Percentiles rank a stretch among this genome's conserved stretches.
These are phyloP conservation scores for Panicum virgatum DNA, from an alignment of 202 grass and related monocot genomes.

Conservation along the genomic window DNA sequence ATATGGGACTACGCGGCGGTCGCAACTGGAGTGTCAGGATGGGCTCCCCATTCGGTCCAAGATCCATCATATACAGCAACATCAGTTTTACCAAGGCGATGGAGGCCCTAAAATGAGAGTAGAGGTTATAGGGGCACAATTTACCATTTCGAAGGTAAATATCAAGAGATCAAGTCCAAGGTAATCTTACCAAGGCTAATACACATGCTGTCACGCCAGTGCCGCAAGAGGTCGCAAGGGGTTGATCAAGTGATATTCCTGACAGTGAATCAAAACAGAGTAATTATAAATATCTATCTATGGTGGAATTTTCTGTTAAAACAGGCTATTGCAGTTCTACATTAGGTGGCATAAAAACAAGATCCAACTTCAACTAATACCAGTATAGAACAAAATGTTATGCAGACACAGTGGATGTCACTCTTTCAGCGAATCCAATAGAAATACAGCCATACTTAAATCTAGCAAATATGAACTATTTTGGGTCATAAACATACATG, in stretches of 20 bases:
- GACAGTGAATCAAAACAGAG: neutral
- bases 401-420: neutral
- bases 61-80: constrained; percentile 86
- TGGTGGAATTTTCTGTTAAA: neutral
- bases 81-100: constrained; percentile 71
- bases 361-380: neutral
- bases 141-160: neutral
- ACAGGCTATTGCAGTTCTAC: neutral
- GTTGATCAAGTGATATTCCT: constrained; percentile 83
- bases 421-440: neutral
- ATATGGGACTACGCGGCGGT: constrained; percentile 35
- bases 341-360: constrained; percentile 2
- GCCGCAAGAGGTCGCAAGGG: constrained; percentile 72
- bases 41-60: constrained; percentile 87
- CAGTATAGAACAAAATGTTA: neutral
- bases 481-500: neutral
- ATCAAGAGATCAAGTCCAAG: neutral
- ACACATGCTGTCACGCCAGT: constrained; percentile 94
- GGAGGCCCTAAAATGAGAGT: constrained; percentile 58
- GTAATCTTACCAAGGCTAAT: constrained; percentile 70
- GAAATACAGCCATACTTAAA: neutral
- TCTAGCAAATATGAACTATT: neutral
- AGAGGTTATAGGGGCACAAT: constrained; percentile 13
- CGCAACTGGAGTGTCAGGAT: constrained; percentile 67
- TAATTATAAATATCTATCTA: neutral